Percentiles rank a stretch among this genome's conserved stretches.
Evolutionary conservation across 148 eudicot genomes (phyloP).

Genomic region (Silene latifolia): DNA sequence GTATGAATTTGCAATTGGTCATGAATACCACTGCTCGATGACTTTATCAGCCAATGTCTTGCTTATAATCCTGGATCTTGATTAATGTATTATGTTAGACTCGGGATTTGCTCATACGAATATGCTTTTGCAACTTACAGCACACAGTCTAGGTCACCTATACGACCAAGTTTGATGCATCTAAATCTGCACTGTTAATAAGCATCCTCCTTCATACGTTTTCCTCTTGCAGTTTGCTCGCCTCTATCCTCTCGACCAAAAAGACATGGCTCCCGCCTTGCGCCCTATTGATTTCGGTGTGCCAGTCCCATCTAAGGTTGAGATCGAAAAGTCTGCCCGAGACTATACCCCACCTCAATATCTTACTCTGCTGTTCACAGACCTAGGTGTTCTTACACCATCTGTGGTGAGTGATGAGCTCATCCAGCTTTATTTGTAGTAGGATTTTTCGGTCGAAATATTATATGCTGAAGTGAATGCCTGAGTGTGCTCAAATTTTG

Average conservation of each 20-base stretch:
- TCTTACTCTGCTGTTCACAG: conserved; percentile 88
- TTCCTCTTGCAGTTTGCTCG: conserved; percentile 79
- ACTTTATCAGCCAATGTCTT: too few species aligned
- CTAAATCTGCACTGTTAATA: too few species aligned
- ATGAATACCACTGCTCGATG: too few species aligned
- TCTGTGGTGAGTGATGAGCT: conserved; percentile 97
- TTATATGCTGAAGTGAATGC: not conserved
- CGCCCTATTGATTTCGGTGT: conserved; percentile 97
- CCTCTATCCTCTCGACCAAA: conserved; percentile 91
- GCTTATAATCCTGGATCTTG: too few species aligned
- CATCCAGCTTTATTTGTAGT: conserved; percentile 78
- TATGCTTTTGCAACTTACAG: too few species aligned
- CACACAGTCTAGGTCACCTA: too few species aligned
- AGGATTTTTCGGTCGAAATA: not conserved
- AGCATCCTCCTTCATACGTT: not conserved
- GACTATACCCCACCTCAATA: conserved; percentile 97
- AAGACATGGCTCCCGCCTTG: conserved; percentile 89
- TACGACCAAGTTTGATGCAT: too few species aligned
- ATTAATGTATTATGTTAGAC: too few species aligned
- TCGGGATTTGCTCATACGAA: too few species aligned
- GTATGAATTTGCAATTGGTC: too few species aligned
- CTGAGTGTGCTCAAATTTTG: too few species aligned
- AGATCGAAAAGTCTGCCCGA: conserved; percentile 89
- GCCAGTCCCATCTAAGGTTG: conserved; percentile 90
- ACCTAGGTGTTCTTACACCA: conserved; percentile 84